phyloP scores from a whole-genome alignment of 2,329 filamentous ascomycete genomes.

The Cladosporium sp. region DNA sequence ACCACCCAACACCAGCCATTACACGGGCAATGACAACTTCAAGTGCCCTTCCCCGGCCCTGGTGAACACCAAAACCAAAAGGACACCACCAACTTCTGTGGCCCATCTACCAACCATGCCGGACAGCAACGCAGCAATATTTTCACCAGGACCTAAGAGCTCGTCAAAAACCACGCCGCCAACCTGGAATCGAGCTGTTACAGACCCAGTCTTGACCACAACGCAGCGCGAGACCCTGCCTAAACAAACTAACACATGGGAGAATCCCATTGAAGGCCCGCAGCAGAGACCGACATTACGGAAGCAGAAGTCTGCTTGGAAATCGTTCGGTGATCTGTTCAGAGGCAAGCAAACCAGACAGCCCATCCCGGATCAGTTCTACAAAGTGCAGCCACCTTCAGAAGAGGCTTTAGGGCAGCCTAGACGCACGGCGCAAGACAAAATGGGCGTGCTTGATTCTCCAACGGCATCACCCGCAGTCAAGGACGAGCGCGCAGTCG shows the following conservation, averaged over 20 bases:
- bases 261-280: not conserved
- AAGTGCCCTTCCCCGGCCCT: conserved; percentile 27
- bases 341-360: conserved; percentile 25
- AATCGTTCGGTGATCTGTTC: conserved; percentile 30
- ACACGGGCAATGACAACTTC: conserved; percentile 30
- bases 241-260: conserved; percentile 13
- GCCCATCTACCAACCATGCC: conserved; percentile 4
- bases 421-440: not conserved
- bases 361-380: conserved; percentile 20
- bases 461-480: conserved; percentile 10
- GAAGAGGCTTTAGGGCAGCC: not conserved
- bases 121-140: not conserved
- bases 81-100: conserved; percentile 1
- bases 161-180: conserved; percentile 16
- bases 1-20: conserved; percentile 24
- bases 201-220: conserved; percentile 23
- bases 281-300: conserved; percentile 16
- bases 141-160: not conserved
- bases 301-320: conserved; percentile 35
- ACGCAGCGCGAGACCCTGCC: conserved; percentile 8
- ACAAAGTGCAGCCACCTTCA: conserved; percentile 20
- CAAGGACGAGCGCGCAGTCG: not conserved
- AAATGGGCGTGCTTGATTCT: conserved; percentile 15
- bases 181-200: conserved; percentile 27
- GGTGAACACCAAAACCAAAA: conserved; percentile 4